Percentiles rank a stretch among this genome's conserved stretches.
Conservation (phyloP, 75 land plant genomes). For the Gnetum montanum region DNA sequence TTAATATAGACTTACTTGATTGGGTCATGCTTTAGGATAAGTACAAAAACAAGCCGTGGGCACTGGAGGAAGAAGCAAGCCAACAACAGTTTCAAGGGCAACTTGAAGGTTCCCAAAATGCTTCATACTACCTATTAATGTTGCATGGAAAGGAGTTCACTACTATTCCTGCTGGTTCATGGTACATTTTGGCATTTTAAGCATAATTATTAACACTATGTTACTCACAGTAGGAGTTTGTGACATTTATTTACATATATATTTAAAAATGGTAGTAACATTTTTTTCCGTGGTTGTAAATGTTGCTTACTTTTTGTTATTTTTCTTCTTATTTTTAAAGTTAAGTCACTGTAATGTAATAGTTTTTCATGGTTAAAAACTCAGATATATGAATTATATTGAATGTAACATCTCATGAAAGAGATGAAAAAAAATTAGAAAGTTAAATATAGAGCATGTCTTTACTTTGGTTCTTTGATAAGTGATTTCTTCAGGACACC, state of each 20-base stretch:
- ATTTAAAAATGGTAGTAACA: too few relatives aligned
- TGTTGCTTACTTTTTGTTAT: too few relatives aligned
- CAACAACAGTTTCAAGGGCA: conserved; percentile 83
- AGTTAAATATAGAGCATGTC: too few relatives aligned
- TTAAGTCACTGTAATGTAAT: background rate
- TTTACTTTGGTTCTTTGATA: background rate
- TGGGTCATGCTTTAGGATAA: conserved; percentile 68
- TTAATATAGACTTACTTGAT: background rate
- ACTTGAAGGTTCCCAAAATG: conserved; percentile 90
- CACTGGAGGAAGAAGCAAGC: conserved; percentile 89
- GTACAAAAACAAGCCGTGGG: conserved; percentile 89
- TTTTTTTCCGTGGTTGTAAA: too few relatives aligned
- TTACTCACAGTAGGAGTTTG: too few relatives aligned
- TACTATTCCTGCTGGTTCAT: conserved; percentile 89
- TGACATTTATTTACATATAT: too few relatives aligned
- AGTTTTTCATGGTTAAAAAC: too few relatives aligned
- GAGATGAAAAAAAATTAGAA: too few relatives aligned
- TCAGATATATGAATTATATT: too few relatives aligned
- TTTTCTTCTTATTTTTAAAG: background rate
- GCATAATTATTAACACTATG: too few relatives aligned
- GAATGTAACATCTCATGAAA: too few relatives aligned
- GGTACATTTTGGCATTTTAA: too few relatives aligned
- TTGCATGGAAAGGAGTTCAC: conserved; percentile 82
- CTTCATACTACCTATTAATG: conserved; percentile 77
- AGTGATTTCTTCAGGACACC: background rate